Evolutionary conservation across 139 green algal genomes (phyloP).

Genomic region (Coccomyxa sp.): DNA sequence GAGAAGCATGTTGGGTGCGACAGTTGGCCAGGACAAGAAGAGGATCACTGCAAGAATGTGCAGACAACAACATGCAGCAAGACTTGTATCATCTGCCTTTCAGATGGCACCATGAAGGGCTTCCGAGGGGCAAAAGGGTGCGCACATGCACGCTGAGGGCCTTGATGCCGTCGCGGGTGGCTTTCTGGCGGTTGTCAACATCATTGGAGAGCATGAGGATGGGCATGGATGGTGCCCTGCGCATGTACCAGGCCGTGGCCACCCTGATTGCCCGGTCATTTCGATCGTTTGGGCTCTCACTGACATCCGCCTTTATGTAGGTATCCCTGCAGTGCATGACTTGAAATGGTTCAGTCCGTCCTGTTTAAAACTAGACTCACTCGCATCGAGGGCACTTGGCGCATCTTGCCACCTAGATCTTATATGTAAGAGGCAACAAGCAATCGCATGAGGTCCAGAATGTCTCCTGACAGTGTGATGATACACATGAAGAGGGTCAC

Average conservation of each 20-base stretch:
- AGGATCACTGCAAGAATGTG: too few species aligned
- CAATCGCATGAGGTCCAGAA: too few species aligned
- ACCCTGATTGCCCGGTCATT: constrained; percentile 97
- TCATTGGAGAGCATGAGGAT: constrained; percentile 91
- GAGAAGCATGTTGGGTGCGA: too few species aligned
- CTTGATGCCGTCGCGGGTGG: constrained; percentile 50
- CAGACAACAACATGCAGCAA: too few species aligned
- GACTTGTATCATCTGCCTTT: too few species aligned
- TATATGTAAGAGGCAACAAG: too few species aligned
- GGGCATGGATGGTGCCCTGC: constrained; percentile 30
- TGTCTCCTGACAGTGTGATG: too few species aligned
- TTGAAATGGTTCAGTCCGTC: background rate
- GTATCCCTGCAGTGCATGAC: constrained; percentile 53
- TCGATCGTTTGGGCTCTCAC: constrained; percentile 92
- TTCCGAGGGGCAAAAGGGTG: constrained; percentile 30
- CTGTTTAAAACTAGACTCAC: background rate
- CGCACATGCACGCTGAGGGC: constrained; percentile 45
- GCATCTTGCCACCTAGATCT: background rate
- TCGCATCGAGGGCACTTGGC: background rate
- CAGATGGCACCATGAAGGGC: too few species aligned
- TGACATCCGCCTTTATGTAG: constrained; percentile 51
- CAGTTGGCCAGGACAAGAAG: too few species aligned
- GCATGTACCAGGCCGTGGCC: constrained; percentile 71
- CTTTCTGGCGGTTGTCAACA: constrained; percentile 69
- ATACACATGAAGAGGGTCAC: background rate